Evolutionary conservation across 352 stramenopile genomes (phyloP).

Genomic region (Plasmopara muralis): DNA sequence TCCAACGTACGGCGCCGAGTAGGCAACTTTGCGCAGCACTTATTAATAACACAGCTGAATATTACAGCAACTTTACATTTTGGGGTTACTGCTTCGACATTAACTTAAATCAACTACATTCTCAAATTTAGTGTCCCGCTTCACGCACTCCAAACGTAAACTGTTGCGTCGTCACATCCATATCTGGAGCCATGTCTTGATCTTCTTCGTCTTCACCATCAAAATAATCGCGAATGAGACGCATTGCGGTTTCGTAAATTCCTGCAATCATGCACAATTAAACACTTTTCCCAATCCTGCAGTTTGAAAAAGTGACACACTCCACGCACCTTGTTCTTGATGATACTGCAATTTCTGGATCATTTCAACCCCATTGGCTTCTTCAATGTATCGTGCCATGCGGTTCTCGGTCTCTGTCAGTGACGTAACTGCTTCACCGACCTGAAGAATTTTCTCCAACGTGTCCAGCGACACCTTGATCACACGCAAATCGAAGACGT

Average conservation of each 20-base stretch:
- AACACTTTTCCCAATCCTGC: not conserved
- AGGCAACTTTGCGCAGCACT: constrained; percentile 12
- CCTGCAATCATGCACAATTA: constrained; percentile 28
- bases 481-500: constrained; percentile 92
- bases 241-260: constrained; percentile 91
- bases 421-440: constrained; percentile 84
- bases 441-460: constrained; percentile 91
- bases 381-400: constrained; percentile 94
- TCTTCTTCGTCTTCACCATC: constrained; percentile 96
- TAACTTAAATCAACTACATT: too few species aligned
- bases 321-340: constrained; percentile 88
- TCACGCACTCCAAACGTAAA: constrained; percentile 58
- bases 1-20: constrained; percentile 70
- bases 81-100: not conserved
- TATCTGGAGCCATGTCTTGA: constrained; percentile 46
- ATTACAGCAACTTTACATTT: constrained; percentile 23
- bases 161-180: constrained; percentile 43
- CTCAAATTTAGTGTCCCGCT: not conserved
- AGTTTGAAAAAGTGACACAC: not conserved
- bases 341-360: constrained; percentile 98
- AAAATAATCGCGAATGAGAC: constrained; percentile 97
- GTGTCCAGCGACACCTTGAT: constrained; percentile 97
- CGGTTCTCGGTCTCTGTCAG: constrained; percentile 84
- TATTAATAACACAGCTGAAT: constrained; percentile 18
- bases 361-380: constrained; percentile 94